These are phyloP conservation scores for Macaranga tanarius DNA, from an alignment of 441 rosid species.

Conservation along the genomic window DNA sequence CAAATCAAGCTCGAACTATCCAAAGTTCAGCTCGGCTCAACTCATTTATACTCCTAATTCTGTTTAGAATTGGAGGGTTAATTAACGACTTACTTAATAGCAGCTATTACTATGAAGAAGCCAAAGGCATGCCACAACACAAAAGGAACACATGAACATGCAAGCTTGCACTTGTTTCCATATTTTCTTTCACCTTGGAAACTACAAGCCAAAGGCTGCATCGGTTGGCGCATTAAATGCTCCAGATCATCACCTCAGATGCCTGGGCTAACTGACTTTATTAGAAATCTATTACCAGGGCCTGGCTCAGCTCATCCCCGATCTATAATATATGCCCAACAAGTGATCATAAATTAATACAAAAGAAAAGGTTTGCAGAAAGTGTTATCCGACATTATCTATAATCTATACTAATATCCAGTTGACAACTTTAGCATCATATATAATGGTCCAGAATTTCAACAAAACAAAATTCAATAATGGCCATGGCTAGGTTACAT, in stretches of 20 bases:
- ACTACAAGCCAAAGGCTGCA: too few relatives aligned
- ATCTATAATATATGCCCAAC: slow-evolving; percentile 21
- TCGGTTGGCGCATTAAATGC: not conserved
- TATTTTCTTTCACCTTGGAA: too few relatives aligned
- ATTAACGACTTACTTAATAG: not conserved
- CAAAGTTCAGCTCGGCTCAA: too few relatives aligned
- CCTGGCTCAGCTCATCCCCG: slow-evolving; percentile 16
- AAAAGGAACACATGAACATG: not conserved
- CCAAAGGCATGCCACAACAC: not conserved
- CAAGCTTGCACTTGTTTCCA: not conserved
- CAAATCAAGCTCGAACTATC: too few relatives aligned
- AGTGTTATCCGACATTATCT: not conserved
- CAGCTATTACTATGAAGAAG: too few relatives aligned
- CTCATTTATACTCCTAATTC: too few relatives aligned
- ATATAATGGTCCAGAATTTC: not conserved
- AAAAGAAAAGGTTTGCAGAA: not conserved
- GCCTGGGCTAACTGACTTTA: not conserved
- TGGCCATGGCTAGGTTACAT: not conserved
- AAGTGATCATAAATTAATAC: slow-evolving; percentile 4
- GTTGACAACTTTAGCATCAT: not conserved
- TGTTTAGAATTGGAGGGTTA: not conserved
- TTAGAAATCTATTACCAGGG: not conserved
- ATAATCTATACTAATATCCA: not conserved
- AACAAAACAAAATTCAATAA: not conserved
- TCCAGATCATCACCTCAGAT: slow-evolving; percentile 8